Conservation (phyloP, 2,329 filamentous ascomycete species). For the Elsinoe ampelina region DNA sequence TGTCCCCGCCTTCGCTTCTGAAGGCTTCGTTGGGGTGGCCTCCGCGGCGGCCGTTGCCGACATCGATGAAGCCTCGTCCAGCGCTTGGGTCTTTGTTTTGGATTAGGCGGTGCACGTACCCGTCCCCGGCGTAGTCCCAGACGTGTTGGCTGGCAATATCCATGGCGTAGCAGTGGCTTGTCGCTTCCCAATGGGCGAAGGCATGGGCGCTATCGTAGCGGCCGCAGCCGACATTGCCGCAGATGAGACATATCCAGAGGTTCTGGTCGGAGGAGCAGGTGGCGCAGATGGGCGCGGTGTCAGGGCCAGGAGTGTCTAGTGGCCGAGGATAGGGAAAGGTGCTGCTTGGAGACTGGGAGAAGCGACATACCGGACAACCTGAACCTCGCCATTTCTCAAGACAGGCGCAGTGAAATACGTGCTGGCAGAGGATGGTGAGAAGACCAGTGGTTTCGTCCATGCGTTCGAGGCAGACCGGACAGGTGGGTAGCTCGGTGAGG, state of each 20-base stretch:
- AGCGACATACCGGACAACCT: slow-evolving; percentile 89
- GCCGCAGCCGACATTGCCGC: slow-evolving; percentile 84
- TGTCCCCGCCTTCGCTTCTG: slow-evolving; percentile 45
- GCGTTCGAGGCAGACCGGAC: slow-evolving; percentile 88
- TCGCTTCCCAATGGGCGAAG: slow-evolving; percentile 86
- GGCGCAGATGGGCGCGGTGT: slow-evolving; percentile 58
- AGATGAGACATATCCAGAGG: slow-evolving; percentile 92
- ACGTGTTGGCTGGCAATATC: slow-evolving; percentile 90
- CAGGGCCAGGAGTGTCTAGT: slow-evolving; percentile 39
- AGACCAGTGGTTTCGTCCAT: slow-evolving; percentile 97
- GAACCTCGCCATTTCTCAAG: slow-evolving; percentile 92
- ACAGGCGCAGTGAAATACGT: slow-evolving; percentile 95
- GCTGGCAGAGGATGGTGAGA: slow-evolving; percentile 91
- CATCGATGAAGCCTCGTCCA: slow-evolving; percentile 57
- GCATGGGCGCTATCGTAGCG: slow-evolving; percentile 90
- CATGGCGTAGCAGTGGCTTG: slow-evolving; percentile 81
- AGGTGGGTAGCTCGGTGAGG: slow-evolving; percentile 85
- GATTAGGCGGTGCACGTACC: slow-evolving; percentile 91
- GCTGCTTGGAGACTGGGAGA: slow-evolving; percentile 56
- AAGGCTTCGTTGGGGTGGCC: slow-evolving; percentile 30
- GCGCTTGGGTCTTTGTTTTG: slow-evolving; percentile 56
- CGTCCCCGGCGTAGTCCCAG: slow-evolving; percentile 94
- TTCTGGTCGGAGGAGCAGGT: slow-evolving; percentile 73
- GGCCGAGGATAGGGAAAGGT: slow-evolving; percentile 30
- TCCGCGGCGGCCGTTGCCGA: slow-evolving; percentile 37